Evolutionary conservation across 208 protist genomes (phyloP), one percentile per base, ranked within the genome.

Genomic region (Naegleria gruberi): DNA sequence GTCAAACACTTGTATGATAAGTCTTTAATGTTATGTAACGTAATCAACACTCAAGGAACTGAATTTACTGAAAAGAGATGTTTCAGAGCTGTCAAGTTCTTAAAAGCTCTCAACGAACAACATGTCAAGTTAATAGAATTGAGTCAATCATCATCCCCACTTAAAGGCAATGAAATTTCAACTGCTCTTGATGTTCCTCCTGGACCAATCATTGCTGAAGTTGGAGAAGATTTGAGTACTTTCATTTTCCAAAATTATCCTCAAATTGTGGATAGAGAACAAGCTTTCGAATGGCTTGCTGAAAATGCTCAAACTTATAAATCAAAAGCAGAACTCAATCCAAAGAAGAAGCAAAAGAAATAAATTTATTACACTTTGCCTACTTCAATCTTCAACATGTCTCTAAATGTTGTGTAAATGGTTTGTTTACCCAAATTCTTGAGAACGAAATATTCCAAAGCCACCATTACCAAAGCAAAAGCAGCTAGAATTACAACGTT

Each of bases 121-220:
- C 15, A 23, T 4, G 0, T 41, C 10, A 84, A 45, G 30, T 30
- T 30, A 84, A 30, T 84, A 0, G 37, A 45, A 41, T 41, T 55
- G 23, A 15, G 82, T 34, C 82, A 45, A 55, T 19, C 4, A 7
- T 7, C 30, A 17, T 47, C 26, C 12, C 30, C 43, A 43, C n/a
- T 88, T 8, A 51, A 57, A 51, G 84, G 84, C n/a, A 42, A 41
- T 19, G 84, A 65, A 30, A 88, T 88, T 88, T 2, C 84, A n/a
- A 1, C 8, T 43, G 4, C 26, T 43, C 40, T 65, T 1, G 26
- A 42, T 12, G 42, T 57, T 1, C 57, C 46, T n/a, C 84, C 84
- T 42, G 84, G 84, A 57, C 65, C 65, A 2, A 37, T 77, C 0
- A 26, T 77, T 37, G 65, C 65, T 37, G 30, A 77, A 77, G 65